Evolutionary conservation across 108 stramenopile species (phyloP).

Genomic region (Skeletonema potamos): DNA sequence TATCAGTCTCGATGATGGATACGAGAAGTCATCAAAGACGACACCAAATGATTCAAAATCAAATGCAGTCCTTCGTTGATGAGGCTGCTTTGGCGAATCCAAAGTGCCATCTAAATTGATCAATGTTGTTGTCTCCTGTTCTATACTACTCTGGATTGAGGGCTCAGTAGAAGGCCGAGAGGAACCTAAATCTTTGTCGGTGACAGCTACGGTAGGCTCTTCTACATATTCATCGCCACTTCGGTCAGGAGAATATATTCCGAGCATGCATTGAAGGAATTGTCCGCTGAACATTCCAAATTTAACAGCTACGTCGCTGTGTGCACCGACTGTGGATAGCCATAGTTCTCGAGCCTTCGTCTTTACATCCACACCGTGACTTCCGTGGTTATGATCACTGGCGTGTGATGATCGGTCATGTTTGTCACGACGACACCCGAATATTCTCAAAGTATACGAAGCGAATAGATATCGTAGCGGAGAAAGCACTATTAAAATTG

Average conservation of each 20-base stretch:
- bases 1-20: slow-evolving; percentile 67
- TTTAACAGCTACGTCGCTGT: slow-evolving; percentile 72
- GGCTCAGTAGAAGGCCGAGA: neutral
- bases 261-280: slow-evolving; percentile 85
- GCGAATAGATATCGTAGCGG: slow-evolving; percentile 62
- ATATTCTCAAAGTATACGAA: slow-evolving; percentile 10
- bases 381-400: slow-evolving; percentile 10
- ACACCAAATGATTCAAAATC: slow-evolving; percentile 15
- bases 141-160: neutral
- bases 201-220: neutral
- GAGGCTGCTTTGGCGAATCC: neutral
- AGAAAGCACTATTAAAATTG: slow-evolving; percentile 61
- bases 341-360: slow-evolving; percentile 64
- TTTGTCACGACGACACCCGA: slow-evolving; percentile 8
- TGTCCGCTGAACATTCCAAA: slow-evolving; percentile 79
- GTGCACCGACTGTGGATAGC: slow-evolving; percentile 62
- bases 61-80: neutral
- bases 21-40: slow-evolving; percentile 45
- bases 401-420: neutral
- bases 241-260: slow-evolving; percentile 41
- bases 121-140: neutral
- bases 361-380: slow-evolving; percentile 30
- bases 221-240: neutral
- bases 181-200: slow-evolving; percentile 2
- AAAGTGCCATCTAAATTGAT: neutral